phyloP scores from a whole-genome alignment of 108 stramenopile genomes.

The Mediolabrus comicus region DNA sequence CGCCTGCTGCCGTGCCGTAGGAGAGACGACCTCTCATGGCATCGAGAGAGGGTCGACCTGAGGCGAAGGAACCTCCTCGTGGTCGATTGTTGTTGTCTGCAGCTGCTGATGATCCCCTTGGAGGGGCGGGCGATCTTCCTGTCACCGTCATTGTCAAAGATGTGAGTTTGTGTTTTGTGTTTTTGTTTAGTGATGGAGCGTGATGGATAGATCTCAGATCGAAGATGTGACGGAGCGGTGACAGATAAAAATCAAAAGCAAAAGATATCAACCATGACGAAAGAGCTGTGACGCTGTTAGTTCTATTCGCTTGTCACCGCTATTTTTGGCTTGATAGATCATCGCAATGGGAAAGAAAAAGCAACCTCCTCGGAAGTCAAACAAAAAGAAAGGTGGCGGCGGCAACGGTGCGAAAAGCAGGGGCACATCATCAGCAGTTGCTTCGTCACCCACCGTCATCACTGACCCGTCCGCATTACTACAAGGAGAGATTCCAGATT shows the following conservation, averaged over 20 bases:
- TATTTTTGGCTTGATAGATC: too few relatives aligned
- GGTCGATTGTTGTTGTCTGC: neutral
- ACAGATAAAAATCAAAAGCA: too few relatives aligned
- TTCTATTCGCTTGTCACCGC: too few relatives aligned
- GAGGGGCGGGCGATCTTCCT: constrained; percentile 1
- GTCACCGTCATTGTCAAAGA: neutral
- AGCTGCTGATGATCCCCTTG: neutral
- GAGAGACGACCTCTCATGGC: constrained; percentile 7
- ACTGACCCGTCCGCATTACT: neutral
- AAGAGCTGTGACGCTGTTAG: too few relatives aligned
- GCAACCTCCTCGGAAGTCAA: constrained; percentile 4
- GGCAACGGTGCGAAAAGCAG: neutral
- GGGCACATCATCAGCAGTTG: too few relatives aligned
- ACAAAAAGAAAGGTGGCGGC: constrained; percentile 15
- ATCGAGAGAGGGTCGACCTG: constrained; percentile 5
- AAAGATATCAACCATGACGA: too few relatives aligned
- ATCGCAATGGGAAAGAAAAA: neutral
- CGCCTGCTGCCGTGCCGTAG: neutral
- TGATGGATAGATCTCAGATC: too few relatives aligned
- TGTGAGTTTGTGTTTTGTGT: neutral
- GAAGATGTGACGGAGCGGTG: too few relatives aligned
- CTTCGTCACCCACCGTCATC: neutral
- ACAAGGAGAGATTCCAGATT: constrained; percentile 17
- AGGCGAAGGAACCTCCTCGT: neutral
- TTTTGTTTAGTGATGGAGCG: too few relatives aligned